A percentile compares a stretch with the other conserved stretches of the same genome.
Conservation (phyloP, 306 rosid species). For the Quercus aquifolioides region DNA sequence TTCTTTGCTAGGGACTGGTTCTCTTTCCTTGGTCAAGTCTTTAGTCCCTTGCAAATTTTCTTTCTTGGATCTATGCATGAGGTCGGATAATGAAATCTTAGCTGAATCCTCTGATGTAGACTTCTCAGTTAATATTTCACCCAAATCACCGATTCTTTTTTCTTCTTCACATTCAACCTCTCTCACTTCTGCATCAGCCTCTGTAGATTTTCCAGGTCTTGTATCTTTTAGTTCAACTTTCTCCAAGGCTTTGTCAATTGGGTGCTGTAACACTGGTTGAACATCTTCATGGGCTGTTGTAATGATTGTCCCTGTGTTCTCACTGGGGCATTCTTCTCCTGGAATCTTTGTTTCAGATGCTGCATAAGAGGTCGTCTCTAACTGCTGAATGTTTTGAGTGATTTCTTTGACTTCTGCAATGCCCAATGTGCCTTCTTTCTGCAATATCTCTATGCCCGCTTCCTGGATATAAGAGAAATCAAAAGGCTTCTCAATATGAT, state of each 20-base stretch:
- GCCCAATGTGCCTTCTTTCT: not conserved
- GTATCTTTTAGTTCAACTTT: not conserved
- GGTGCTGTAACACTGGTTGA: not conserved
- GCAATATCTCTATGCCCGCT: constrained; percentile 7
- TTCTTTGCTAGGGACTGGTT: constrained; percentile 9
- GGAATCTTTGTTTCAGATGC: constrained; percentile 6
- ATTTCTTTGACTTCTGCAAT: constrained; percentile 12
- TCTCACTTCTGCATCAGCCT: constrained; percentile 12
- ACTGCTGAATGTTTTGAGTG: constrained; percentile 11
- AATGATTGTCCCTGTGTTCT: constrained; percentile 3
- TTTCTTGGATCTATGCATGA: constrained; percentile 7
- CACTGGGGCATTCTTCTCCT: constrained; percentile 1
- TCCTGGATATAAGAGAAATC: constrained; percentile 24
- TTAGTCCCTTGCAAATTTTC: constrained; percentile 2
- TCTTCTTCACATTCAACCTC: constrained; percentile 12
- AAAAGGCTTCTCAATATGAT: not conserved
- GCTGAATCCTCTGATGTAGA: not conserved
- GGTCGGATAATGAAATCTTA: constrained; percentile 7
- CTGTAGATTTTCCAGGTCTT: constrained; percentile 9
- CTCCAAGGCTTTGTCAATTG: constrained; percentile 11
- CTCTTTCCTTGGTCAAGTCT: constrained; percentile 13
- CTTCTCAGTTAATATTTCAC: constrained; percentile 8
- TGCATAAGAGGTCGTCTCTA: constrained; percentile 11
- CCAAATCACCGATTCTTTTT: not conserved
- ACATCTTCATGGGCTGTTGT: constrained; percentile 1